Evolutionary conservation across 2,329 filamentous ascomycete genomes (phyloP), one percentile per base, ranked within the genome.

Genomic region (Mycogone perniciosa): DNA sequence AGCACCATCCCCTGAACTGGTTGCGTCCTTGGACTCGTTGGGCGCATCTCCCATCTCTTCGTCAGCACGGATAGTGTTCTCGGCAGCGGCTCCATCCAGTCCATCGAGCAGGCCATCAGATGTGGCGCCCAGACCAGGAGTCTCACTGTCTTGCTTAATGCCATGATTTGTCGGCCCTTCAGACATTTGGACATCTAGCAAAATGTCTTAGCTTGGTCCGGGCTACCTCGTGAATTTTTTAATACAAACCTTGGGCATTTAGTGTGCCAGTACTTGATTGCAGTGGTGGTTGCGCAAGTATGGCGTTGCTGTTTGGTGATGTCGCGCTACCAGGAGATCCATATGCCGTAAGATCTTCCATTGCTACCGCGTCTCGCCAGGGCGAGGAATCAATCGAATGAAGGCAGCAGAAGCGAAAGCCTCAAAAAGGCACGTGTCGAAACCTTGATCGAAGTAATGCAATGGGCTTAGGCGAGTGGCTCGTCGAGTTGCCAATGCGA

Each of bases 1-100:
- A 31, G 71, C 66, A 10, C 72, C 73, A 34, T 76, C 76, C n/a
- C 70, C 70, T 10, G 70, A 69, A 38, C 66, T 71, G 54, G 63
- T 67, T 26, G 70, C 70, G 38, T 77, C 71, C 57, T 82, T 80
- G 13, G 71, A 65, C n/a, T 76, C 74, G 42, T 75, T 71, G 41
- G 73, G 73, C 53, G 73, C 81, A 57, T 87, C 88, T 52, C 79
- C 85, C 88, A 92, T 92, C 60, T 91, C 88, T 64, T 90, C 86
- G 63, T 93, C 88, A 59, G 86, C 85, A 56, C 71, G 78, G 55
- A 78, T 73, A 48, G 76, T 78, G 55, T 79, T 79, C 60, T 87
- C 81, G 52, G 61, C 46, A 38, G 54, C 35, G 34, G 83, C 83
- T 44, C 77, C 84, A 54, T 80, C 76, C 38, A 84, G 82, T 51